Base-by-base conservation (phyloP, 2,329 filamentous ascomycete genomes). In the Pseudopithomyces chartarum region DNA sequence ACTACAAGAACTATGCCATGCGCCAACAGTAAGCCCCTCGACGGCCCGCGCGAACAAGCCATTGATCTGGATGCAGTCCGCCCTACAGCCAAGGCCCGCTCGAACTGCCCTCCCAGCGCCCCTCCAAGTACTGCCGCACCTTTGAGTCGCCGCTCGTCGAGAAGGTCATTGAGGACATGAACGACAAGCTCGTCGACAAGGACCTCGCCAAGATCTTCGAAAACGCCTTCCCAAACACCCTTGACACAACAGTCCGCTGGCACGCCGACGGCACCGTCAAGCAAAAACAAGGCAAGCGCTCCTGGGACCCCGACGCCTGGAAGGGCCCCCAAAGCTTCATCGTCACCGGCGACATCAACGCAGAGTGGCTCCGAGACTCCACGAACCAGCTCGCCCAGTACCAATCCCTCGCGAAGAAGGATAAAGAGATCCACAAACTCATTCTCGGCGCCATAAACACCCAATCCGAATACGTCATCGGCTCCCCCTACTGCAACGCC, bases 381-480 rank as follows among this genome's bases (percentile, higher is more conserved):
- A 96, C 92, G 11, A 98, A 98, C 76, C 95, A 99, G 76, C 79
- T 99, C 51, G 86, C 89, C 1, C 93, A 95, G 52, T 99, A 99
- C 71, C 94, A 97, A 72, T 80, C 85, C 0, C 81, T 99, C 22
- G 90, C 93, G 2, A 91, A 87, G 68, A 91, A 91, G 61, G 93
- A 98, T 70, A 85, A 86, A 38, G 84, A 84, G 40, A 88, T 99
- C 49, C 87, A 89, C 71, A 88, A 85, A 60, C 80, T 99, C 52
- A 92, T 99, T 23, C 80, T 96, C 1, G 95, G 95, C 20, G 94
- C 94, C 40, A 97, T 98, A 78, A 96, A 97, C 74, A 98, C 95
- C 0, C 95, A 99, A 77, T 85, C 91, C 15, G 94, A 98, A 75
- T 98, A 92, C 70, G 91, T 99, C 40, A 97, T 98, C 60, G 87